A percentile compares a stretch with the other conserved stretches of the same genome.
These are phyloP conservation scores for Moelleriella libera DNA, from an alignment of 2,329 filamentous ascomycete genomes.

Conservation along the genomic window DNA sequence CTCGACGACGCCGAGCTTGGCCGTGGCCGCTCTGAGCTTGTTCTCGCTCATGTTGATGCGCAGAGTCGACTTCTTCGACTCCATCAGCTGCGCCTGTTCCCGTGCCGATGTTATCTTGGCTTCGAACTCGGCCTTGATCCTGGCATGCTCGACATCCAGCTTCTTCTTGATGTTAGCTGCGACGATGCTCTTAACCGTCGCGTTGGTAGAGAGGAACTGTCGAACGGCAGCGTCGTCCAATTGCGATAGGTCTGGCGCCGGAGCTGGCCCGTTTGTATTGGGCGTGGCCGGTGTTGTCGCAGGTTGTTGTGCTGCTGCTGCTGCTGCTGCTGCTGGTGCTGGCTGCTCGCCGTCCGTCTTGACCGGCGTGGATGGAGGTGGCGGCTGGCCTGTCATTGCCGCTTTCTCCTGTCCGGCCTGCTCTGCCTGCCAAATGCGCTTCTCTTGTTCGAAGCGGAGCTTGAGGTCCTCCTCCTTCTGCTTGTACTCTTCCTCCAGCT, in stretches of 20 bases:
- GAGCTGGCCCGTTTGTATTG: conserved; percentile 17
- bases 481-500: conserved; percentile 37
- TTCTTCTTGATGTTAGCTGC: conserved; percentile 54
- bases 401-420: conserved; percentile 15
- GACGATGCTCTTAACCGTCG: conserved; percentile 43
- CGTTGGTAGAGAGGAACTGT: conserved; percentile 40
- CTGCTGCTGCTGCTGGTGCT: conserved; percentile 18
- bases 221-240: conserved; percentile 42
- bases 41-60: conserved; percentile 71
- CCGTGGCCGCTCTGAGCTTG: conserved; percentile 45
- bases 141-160: conserved; percentile 50
- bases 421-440: conserved; percentile 46
- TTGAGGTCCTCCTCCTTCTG: conserved; percentile 39
- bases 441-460: conserved; percentile 47
- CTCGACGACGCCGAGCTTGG: conserved; percentile 66
- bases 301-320: conserved; percentile 20
- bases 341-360: conserved; percentile 9
- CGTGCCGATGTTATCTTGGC: conserved; percentile 37
- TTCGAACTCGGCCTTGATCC: conserved; percentile 41
- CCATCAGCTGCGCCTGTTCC: conserved; percentile 55
- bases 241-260: conserved; percentile 26
- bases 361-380: conserved; percentile 3
- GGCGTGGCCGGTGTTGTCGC: conserved; percentile 16
- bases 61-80: conserved; percentile 58
- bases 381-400: conserved; percentile 8